These are phyloP conservation scores for Epichloe bromicola DNA, from an alignment of 2,329 filamentous ascomycete species.

Conservation along the genomic window DNA sequence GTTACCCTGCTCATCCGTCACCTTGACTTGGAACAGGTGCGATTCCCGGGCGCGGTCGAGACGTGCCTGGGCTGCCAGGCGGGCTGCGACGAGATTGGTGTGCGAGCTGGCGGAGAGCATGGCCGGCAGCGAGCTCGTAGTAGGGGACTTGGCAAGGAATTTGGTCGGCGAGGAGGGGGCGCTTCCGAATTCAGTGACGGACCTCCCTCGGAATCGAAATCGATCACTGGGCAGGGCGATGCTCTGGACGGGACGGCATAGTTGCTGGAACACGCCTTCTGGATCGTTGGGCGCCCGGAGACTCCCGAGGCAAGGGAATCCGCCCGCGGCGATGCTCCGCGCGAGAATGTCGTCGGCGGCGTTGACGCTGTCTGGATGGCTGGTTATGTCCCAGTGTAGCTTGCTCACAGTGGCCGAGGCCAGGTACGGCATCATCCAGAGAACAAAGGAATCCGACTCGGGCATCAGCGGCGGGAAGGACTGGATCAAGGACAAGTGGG, in stretches of 20 bases:
- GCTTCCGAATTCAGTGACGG: constrained; percentile 9
- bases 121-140: constrained; percentile 18
- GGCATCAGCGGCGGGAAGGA: constrained; percentile 40
- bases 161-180: constrained; percentile 15
- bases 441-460: constrained; percentile 35
- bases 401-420: constrained; percentile 38
- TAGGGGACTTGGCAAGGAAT: constrained; percentile 22
- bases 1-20: constrained; percentile 39
- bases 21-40: constrained; percentile 45
- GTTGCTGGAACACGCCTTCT: constrained; percentile 52
- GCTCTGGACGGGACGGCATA: constrained; percentile 50
- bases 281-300: constrained; percentile 57
- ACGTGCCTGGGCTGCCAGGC: constrained; percentile 51
- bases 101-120: constrained; percentile 15
- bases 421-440: constrained; percentile 53
- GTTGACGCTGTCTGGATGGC: constrained; percentile 29
- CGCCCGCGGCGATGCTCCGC: constrained; percentile 43
- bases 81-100: constrained; percentile 36
- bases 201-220: constrained; percentile 19
- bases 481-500: constrained; percentile 42
- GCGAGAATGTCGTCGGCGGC: constrained; percentile 50
- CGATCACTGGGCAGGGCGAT: constrained; percentile 39
- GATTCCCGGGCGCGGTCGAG: constrained; percentile 43
- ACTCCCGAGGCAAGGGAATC: constrained; percentile 47
- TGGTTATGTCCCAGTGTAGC: constrained; percentile 54